phyloP scores from a whole-genome alignment of 345 rosid genomes.

The Moricandia arvensis region DNA sequence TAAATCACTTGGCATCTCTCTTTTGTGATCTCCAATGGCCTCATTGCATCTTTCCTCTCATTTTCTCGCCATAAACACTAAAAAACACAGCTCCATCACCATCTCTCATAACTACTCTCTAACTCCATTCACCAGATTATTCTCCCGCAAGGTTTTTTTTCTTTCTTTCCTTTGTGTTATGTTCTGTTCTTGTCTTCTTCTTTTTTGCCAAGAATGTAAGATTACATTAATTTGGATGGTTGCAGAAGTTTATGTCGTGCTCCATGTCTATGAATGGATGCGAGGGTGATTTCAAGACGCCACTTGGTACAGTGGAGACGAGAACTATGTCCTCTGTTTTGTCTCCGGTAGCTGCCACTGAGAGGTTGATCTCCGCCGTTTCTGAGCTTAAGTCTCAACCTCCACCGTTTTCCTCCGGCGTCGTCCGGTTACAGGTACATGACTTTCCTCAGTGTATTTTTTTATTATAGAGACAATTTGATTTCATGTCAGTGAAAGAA shows the following conservation, averaged over 20 bases:
- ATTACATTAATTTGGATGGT: not conserved
- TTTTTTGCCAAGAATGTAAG: not conserved
- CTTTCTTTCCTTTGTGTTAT: not conserved
- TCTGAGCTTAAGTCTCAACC: conserved; percentile 52
- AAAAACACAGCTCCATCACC: conserved; percentile 10
- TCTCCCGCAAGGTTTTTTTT: conserved; percentile 29
- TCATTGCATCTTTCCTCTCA: conserved; percentile 26
- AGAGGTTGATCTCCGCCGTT: conserved; percentile 53
- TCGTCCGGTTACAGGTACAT: conserved; percentile 76
- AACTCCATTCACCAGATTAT: conserved; percentile 7
- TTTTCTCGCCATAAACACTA: conserved; percentile 24
- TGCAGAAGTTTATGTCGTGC: conserved; percentile 27
- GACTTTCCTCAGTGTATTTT: not conserved
- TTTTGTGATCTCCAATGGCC: conserved; percentile 20
- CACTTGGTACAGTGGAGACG: conserved; percentile 55
- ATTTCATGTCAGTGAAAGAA: not conserved
- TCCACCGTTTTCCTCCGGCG: conserved; percentile 60
- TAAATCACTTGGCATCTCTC: not conserved
- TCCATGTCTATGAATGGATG: conserved; percentile 83
- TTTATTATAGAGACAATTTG: not conserved
- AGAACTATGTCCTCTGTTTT: conserved; percentile 50
- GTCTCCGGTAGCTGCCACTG: conserved; percentile 58
- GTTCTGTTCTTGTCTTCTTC: not conserved
- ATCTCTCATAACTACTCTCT: conserved; percentile 28
- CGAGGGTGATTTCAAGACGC: conserved; percentile 47